phyloP scores from a whole-genome alignment of 179 eudicot species.

The Sideroxylon spinosum region DNA sequence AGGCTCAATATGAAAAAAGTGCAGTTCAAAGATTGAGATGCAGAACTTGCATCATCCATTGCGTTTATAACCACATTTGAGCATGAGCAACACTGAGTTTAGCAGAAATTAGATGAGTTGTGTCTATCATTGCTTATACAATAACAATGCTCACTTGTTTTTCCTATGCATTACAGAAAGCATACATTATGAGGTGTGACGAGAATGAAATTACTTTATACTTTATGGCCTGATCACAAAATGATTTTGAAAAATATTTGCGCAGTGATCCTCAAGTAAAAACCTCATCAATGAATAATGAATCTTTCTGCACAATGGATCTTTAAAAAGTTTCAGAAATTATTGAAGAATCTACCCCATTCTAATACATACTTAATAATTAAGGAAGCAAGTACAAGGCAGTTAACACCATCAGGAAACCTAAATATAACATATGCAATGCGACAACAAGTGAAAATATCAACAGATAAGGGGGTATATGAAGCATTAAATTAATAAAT shows the following conservation, averaged over 20 bases:
- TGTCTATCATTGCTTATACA: neutral
- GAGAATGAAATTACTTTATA: neutral
- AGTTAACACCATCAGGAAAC: no score
- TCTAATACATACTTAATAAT: no score
- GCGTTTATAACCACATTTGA: neutral
- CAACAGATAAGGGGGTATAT: neutral
- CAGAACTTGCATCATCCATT: neutral
- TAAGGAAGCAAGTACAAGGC: no score
- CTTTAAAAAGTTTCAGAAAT: no score
- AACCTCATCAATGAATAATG: neutral
- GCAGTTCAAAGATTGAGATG: conserved; percentile 9
- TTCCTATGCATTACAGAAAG: neutral
- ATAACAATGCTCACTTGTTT: neutral
- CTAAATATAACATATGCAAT: no score
- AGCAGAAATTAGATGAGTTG: neutral
- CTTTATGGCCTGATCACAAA: neutral
- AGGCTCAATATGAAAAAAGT: neutral
- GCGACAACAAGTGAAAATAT: no score
- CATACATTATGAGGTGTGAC: neutral
- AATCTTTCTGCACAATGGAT: neutral
- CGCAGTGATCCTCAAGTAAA: conserved; percentile 1
- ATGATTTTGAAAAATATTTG: neutral
- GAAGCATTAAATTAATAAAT: no score
- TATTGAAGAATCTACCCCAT: no score
- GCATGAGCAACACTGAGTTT: neutral